Evolutionary conservation across 2,329 filamentous ascomycete genomes (phyloP), one percentile per base, ranked within the genome.

Genomic region (Stagonosporopsis cucurbitacearum): DNA sequence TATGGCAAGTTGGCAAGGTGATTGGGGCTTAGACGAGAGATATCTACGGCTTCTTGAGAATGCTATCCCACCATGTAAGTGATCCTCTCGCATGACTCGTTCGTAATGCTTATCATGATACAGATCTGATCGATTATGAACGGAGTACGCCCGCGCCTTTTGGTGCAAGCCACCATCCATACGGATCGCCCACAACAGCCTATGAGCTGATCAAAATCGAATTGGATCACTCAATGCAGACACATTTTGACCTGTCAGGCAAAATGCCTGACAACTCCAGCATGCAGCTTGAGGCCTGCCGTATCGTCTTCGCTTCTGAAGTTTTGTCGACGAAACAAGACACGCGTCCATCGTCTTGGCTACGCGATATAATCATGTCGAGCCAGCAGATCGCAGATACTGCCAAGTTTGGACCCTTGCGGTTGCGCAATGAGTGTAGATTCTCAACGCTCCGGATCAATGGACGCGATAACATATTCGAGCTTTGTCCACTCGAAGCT

Each of bases 241-340:
- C 54, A 1, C 62, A 62, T 35, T 65, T 66, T n/a, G 63, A 67
- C n/a, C 59, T 51, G 0, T 53, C 54, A 3, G 60, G 63, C 1
- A 61, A 50, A 19, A 45, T 69, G n/a, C 67, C 66, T 2, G 57
- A 58, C 1, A 63, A 68, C 11, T 50, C 66, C 9, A 55, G 53
- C 4, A 67, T 70, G 39, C 67, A 69, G 39, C 57, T 65, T 25
- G 67, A 70, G 35, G 67, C 66, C 1, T 70, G 67, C 25, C 65
- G 67, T 17, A 64, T 70, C 20, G 64, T 70, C n/a, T 69, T 68
- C 32, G 64, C 65, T 11, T 61, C 64, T 0, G 67, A 69, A n/a
- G 54, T 58, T 0, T 41, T 51, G 5, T 57, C 57, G 4, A 50
- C n/a, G 13, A 40, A 37, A 20, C 49, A 62, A 13, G 32, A 58